These are phyloP conservation scores for Pythium chondricola DNA, from an alignment of 352 stramenopile genomes.

Conservation along the genomic window DNA sequence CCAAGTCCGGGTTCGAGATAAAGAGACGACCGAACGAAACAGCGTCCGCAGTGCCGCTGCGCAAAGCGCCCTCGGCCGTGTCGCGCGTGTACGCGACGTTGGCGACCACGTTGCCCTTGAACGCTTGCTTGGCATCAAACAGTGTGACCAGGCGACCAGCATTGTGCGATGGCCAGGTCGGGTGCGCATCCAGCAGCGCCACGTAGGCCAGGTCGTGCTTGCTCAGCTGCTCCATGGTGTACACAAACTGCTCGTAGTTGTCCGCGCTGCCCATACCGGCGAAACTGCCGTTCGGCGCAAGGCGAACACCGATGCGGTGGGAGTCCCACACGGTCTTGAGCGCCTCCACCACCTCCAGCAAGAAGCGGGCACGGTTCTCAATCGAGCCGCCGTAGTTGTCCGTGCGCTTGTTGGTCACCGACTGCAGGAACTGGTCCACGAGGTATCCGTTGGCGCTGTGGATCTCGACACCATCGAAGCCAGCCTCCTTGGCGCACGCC, in stretches of 20 bases:
- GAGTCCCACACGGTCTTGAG: constrained; percentile 3
- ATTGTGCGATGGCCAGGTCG: constrained; percentile 35
- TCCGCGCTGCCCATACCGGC: constrained; percentile 32
- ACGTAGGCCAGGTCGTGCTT: constrained; percentile 36
- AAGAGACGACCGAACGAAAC: constrained; percentile 30
- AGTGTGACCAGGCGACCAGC: constrained; percentile 19
- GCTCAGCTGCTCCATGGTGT: constrained; percentile 26
- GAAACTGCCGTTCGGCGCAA: constrained; percentile 28
- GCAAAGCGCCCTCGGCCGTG: constrained; percentile 15
- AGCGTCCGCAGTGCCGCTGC: constrained; percentile 15
- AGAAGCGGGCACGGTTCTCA: constrained; percentile 54
- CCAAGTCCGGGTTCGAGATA: constrained; percentile 36
- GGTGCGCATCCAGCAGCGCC: constrained; percentile 40
- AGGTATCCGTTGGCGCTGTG: constrained; percentile 85
- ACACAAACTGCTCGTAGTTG: constrained; percentile 31
- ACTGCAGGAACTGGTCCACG: constrained; percentile 75
- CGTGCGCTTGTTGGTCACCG: constrained; percentile 45
- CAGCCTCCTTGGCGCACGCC: constrained; percentile 36
- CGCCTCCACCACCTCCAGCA: constrained; percentile 42
- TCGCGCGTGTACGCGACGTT: constrained; percentile 29
- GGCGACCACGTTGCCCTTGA: constrained; percentile 27
- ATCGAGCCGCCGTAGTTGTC: constrained; percentile 64
- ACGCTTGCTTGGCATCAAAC: constrained; percentile 24
- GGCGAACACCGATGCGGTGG: constrained; percentile 4
- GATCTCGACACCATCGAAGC: constrained; percentile 33